phyloP scores from a whole-genome alignment of 2,329 filamentous ascomycete genomes.

The Colletotrichum cordylinicola region DNA sequence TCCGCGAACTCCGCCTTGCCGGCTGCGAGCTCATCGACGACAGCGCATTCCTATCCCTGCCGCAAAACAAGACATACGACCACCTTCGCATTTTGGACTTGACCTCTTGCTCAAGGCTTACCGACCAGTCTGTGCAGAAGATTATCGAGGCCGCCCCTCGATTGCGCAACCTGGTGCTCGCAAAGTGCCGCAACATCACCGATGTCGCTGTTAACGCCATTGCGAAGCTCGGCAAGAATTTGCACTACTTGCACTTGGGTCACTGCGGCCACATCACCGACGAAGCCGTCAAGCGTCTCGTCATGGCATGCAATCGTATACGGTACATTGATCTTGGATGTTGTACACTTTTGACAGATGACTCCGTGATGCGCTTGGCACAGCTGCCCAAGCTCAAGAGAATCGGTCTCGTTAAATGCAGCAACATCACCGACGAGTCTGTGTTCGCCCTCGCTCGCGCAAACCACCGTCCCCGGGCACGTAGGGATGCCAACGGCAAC shows the following conservation, averaged over 20 bases:
- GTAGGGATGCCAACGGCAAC: conserved; percentile 54
- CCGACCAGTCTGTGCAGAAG: conserved; percentile 85
- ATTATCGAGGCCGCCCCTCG: conserved; percentile 88
- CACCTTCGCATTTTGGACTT: conserved; percentile 92
- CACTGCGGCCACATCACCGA: conserved; percentile 95
- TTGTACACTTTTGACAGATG: conserved; percentile 86
- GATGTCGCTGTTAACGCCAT: conserved; percentile 89
- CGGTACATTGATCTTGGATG: conserved; percentile 98
- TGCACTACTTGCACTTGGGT: conserved; percentile 95
- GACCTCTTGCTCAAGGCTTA: conserved; percentile 84
- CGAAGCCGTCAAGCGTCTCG: conserved; percentile 81
- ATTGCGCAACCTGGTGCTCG: conserved; percentile 89
- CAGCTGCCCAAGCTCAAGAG: conserved; percentile 90
- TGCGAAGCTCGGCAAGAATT: conserved; percentile 87
- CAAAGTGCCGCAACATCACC: conserved; percentile 93
- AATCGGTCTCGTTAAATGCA: conserved; percentile 94
- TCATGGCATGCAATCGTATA: conserved; percentile 88
- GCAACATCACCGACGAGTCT: conserved; percentile 86
- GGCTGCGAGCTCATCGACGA: conserved; percentile 87
- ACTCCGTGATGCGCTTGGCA: conserved; percentile 83
- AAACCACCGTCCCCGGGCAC: conserved; percentile 57
- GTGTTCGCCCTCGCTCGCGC: conserved; percentile 83
- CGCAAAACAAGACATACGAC: conserved; percentile 74
- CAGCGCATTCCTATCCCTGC: conserved; percentile 82
- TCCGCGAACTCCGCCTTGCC: conserved; percentile 89